Evolutionary conservation across 1,139 yeast genomes (phyloP), one percentile per base, ranked within the genome.

Genomic region (Geotrichum australiense): DNA sequence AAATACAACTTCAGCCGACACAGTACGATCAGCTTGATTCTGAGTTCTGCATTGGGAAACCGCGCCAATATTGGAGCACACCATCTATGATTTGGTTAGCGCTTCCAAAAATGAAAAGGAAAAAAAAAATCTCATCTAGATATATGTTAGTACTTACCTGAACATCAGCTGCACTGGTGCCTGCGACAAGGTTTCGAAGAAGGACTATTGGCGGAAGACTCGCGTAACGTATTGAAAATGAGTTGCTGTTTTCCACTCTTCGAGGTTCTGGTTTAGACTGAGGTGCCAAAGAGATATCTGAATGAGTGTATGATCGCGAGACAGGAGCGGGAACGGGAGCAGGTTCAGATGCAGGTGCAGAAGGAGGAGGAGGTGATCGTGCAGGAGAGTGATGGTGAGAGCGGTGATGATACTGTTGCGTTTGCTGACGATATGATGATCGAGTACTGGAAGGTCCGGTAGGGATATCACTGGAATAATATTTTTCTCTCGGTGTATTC

Each of bases 161-260:
- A 36, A 57, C 56, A 45, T 57, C 62, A 24, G 50, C 57, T 4
- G 53, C 42, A 5, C 53, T 51, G 1, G 62, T 57, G 5, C 61
- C 60, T 4, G 41, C 42, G 2, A 49, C 58, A 12, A 57, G 46
- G 37, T 57, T 57, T 18, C 45, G 35, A 6, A 57, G 40, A 29
- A 49, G 50, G 8, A 57, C 47, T 14, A 57, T 50, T 1, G 60
- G 60, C 31, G 62, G 61, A 28, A 50, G 41, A 23, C 54, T 43
- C 15, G 59, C 55, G 31, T 53, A 45, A 34, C 50, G 48, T 42
- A 56, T 51, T n/a, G 51, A 42, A 23, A 49, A 49, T 3, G 23
- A 29, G 24, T 23, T 19, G 20, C 15, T 19, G n/a, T n/a, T n/a
- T n/a, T n/a, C n/a, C n/a, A n/a, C n/a, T n/a, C n/a, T n/a, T n/a